Base-by-base conservation (phyloP, 2,329 filamentous ascomycete species). In the Pestalotiopsis sp. region DNA sequence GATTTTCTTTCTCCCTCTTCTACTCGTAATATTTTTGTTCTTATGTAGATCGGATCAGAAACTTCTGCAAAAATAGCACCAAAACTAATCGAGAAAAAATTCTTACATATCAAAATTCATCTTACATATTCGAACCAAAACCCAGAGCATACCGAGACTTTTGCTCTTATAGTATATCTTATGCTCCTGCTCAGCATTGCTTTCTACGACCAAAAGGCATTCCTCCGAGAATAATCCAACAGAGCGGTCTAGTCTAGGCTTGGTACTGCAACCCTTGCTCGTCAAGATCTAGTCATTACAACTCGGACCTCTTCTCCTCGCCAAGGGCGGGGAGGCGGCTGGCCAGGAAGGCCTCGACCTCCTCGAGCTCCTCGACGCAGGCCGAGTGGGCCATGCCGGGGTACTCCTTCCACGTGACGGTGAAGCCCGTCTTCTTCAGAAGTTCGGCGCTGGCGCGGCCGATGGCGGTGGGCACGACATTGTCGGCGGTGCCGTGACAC, bases 401-500 rank as follows among this genome's bases (percentile, higher is more conserved):
- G 79, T 97, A 97, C 60, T 90, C 87, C 78, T 91, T 91, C 81
- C 96, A 91, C 12, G 91, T 88, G 4, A 96, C 91, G 67, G 91
- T 85, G 79, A 91, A 92, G 0, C 93, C 93, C 79, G 91, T 81
- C 52, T 88, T 86, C 79, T 89, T 90, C 65, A 98, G 81, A 69
- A 86, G 78, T 55, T 93, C 86, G 3, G 87, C 88, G 27, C 92
- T 94, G 80, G 85, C 79, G 78, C 88, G 81, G 14, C 93, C 95
- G 80, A 92, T 91, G 67, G 87, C 82, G 58, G 90, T 87, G 73
- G 85, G 86, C 9, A 98, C 92, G 3, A 97, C 83, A 14, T 86
- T 86, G 79, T 99, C 95, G 0, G 81, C 82, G 70, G 91, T 87
- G n/a, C 96, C 96, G 75, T 98, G 96, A 13, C 88, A 94, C 90